These are phyloP conservation scores for Hypoxylon sp. DNA, from an alignment of 2,329 filamentous ascomycete genomes.

Conservation along the genomic window DNA sequence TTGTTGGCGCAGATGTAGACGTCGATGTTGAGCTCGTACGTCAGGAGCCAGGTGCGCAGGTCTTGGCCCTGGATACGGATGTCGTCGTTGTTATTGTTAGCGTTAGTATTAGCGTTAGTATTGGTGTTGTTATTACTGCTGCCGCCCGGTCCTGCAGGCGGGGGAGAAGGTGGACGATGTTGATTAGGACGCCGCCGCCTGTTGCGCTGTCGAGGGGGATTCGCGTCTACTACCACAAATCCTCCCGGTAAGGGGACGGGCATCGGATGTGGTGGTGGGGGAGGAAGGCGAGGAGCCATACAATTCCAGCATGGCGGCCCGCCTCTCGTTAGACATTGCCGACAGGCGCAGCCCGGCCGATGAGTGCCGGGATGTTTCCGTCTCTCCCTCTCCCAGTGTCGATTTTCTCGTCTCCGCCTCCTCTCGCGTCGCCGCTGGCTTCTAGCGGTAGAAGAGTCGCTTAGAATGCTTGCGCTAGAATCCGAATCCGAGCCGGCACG, in stretches of 20 bases:
- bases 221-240: slow-evolving; percentile 36
- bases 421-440: slow-evolving; percentile 55
- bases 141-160: not conserved
- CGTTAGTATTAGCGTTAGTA: slow-evolving; percentile 22
- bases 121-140: not conserved
- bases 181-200: slow-evolving; percentile 29
- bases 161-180: not conserved
- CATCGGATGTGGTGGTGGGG: slow-evolving; percentile 46
- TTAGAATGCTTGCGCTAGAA: slow-evolving; percentile 49
- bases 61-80: slow-evolving; percentile 62
- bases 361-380: slow-evolving; percentile 63
- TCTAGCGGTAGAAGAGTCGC: slow-evolving; percentile 56
- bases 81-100: slow-evolving; percentile 37
- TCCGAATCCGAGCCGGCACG: slow-evolving; percentile 54
- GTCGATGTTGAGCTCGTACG: slow-evolving; percentile 63
- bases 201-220: slow-evolving; percentile 24
- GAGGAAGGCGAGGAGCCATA: slow-evolving; percentile 54
- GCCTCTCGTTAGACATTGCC: slow-evolving; percentile 55
- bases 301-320: slow-evolving; percentile 62
- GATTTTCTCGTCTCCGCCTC: slow-evolving; percentile 55
- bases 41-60: slow-evolving; percentile 63
- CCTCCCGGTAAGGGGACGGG: slow-evolving; percentile 23
- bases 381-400: slow-evolving; percentile 57
- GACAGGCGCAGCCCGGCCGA: slow-evolving; percentile 62
- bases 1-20: slow-evolving; percentile 66